Evolutionary conservation across 2,329 filamentous ascomycete genomes (phyloP).

Genomic region (Colletotrichum sansevieriae): DNA sequence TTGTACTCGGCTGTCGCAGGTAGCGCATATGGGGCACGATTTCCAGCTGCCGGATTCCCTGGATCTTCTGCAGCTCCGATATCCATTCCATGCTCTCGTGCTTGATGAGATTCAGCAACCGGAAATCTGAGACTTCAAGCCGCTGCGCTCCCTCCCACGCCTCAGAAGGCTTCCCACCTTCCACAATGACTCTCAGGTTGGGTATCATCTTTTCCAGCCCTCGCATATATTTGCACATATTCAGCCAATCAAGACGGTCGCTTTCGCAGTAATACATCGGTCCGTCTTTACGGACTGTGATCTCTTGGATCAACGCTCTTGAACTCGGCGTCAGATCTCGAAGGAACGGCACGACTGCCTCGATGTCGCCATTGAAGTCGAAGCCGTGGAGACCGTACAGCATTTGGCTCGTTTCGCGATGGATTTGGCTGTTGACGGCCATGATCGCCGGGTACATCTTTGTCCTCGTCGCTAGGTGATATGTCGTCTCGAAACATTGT

Average conservation of each 20-base stretch:
- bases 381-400: constrained; percentile 70
- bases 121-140: constrained; percentile 61
- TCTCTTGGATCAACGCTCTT: constrained; percentile 59
- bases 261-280: constrained; percentile 66
- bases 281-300: constrained; percentile 69
- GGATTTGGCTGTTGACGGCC: constrained; percentile 60
- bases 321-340: constrained; percentile 65
- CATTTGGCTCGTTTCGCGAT: constrained; percentile 67
- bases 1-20: constrained; percentile 64
- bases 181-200: constrained; percentile 64
- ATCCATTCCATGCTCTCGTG: constrained; percentile 70
- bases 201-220: constrained; percentile 55
- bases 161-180: constrained; percentile 66
- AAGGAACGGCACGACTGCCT: constrained; percentile 72
- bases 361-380: constrained; percentile 70
- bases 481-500: constrained; percentile 66
- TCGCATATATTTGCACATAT: constrained; percentile 60
- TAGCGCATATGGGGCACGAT: constrained; percentile 67
- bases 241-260: constrained; percentile 60
- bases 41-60: constrained; percentile 62
- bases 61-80: constrained; percentile 65
- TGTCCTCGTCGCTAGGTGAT: constrained; percentile 59
- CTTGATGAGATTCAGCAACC: constrained; percentile 57
- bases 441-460: constrained; percentile 61
- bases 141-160: constrained; percentile 63